Evolutionary conservation across 2,329 filamentous ascomycete genomes (phyloP).

Genomic region (Lithohypha guttulata): DNA sequence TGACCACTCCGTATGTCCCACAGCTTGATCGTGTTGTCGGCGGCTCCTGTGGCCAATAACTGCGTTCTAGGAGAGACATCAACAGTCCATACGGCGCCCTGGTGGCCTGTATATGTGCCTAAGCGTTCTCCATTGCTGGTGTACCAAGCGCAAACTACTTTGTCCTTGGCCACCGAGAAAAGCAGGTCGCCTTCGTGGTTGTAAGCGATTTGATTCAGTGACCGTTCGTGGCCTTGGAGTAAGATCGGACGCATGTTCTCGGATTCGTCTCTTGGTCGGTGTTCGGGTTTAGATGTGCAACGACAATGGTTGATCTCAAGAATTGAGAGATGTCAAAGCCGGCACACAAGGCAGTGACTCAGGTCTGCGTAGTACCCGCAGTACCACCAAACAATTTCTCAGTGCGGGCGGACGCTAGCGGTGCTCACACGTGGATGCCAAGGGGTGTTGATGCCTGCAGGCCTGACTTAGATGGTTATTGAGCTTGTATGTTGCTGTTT

Average conservation of each 20-base stretch:
- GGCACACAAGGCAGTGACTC: too few relatives aligned
- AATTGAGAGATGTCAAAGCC: too few relatives aligned
- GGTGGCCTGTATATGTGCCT: conserved; percentile 92
- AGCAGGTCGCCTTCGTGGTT: conserved; percentile 93
- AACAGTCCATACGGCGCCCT: conserved; percentile 97
- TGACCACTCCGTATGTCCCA: conserved; percentile 94
- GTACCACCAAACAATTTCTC: too few relatives aligned
- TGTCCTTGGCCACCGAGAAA: conserved; percentile 93
- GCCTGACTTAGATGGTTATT: too few relatives aligned
- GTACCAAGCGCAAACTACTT: conserved; percentile 94
- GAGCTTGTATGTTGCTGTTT: too few relatives aligned
- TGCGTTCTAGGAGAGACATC: conserved; percentile 88
- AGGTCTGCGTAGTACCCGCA: too few relatives aligned
- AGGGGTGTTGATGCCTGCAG: too few relatives aligned
- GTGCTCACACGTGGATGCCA: too few relatives aligned
- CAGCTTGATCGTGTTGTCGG: conserved; percentile 94
- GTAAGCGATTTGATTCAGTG: conserved; percentile 91
- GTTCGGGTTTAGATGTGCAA: too few relatives aligned
- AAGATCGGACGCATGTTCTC: conserved; percentile 89
- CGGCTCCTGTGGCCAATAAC: conserved; percentile 86
- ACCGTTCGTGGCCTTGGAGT: conserved; percentile 90
- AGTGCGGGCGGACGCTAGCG: too few relatives aligned
- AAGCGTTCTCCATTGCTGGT: conserved; percentile 96
- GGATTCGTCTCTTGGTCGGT: too few relatives aligned
- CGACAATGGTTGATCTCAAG: too few relatives aligned